Base-by-base conservation (phyloP, 306 rosid species). In the Astragalus glycyphyllos region DNA sequence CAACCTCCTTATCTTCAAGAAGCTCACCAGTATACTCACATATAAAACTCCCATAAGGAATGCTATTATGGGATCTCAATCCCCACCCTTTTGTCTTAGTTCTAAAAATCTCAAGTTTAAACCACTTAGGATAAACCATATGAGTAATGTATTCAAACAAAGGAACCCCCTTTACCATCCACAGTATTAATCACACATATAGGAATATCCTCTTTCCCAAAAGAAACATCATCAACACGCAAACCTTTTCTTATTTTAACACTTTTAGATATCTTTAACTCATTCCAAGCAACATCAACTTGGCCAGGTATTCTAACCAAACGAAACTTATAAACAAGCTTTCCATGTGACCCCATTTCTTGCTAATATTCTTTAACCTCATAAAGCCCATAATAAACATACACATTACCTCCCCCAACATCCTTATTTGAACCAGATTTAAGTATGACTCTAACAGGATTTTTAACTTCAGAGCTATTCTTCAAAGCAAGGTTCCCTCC, bases 51-150 rank as follows among this genome's bases (percentile, higher is more conserved):
- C 97, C 95, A 0, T 87, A 86, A 59, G 92, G 78, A 26, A 88
- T 88, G 42, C 80, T 86, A 72, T 82, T 67, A 7, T 75, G 74
- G 44, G 97, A 83, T 63, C 95, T 84, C 68, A 88, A 87, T 11
- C 92, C 94, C 97, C 97, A 90, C 31, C 94, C 94, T 78, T 72
- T 81, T n/a, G n/a, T n/a, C n/a, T n/a, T n/a, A n/a, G n/a, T n/a
- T n/a, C n/a, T n/a, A n/a, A n/a, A n/a, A n/a, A n/a, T n/a, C n/a
- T n/a, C n/a, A n/a, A n/a, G n/a, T n/a, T n/a, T n/a, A n/a, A n/a
- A n/a, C n/a, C n/a, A 84, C 58, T 73, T 76, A 44, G 90, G 94
- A 74, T 82, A 90, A 42, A 84, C 70, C 85, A 87, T 45, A 0
- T 73, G 69, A 11, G 81, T 86, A n/a, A 49, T 64, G 79, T 88